These are phyloP conservation scores for Symbiodinium natans DNA, from an alignment of 73 alveolate species.

Conservation along the genomic window DNA sequence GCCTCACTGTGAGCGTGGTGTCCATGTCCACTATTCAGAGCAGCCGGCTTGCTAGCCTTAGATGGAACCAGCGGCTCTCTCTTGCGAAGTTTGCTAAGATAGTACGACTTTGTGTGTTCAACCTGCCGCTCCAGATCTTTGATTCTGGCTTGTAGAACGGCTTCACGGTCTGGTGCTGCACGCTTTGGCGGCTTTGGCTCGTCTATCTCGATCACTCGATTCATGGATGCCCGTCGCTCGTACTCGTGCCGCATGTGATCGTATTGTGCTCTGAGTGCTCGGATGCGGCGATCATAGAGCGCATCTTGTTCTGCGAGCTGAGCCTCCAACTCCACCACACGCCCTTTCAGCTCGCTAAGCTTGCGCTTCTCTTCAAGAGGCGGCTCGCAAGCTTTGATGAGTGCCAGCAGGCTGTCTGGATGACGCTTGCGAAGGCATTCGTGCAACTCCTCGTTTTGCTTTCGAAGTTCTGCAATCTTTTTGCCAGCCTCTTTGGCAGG, in stretches of 20 bases:
- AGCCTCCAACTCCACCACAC: constrained; percentile 25
- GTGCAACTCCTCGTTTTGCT: constrained; percentile 71
- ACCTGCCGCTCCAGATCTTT: constrained; percentile 84
- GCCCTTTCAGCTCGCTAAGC: constrained; percentile 18
- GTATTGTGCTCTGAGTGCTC: constrained; percentile 64
- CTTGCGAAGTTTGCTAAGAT: constrained; percentile 64
- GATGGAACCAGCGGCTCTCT: constrained; percentile 84
- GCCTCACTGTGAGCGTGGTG: neutral
- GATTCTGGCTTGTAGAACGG: constrained; percentile 67
- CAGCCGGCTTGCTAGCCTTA: neutral
- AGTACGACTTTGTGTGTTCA: constrained; percentile 92
- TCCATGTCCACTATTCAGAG: neutral
- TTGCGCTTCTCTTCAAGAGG: neutral
- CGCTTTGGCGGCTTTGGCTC: neutral
- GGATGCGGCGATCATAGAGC: constrained; percentile 77
- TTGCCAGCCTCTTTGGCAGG: constrained; percentile 60
- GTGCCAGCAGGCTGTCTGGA: constrained; percentile 84
- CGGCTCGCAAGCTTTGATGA: constrained; percentile 89
- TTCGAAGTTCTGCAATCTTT: constrained; percentile 84
- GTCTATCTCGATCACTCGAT: neutral
- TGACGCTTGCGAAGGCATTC: constrained; percentile 66
- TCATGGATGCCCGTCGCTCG: constrained; percentile 24
- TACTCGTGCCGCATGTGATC: constrained; percentile 92
- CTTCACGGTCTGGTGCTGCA: constrained; percentile 76
- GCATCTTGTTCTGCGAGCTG: constrained; percentile 67